phyloP scores from a whole-genome alignment of 2,329 filamentous ascomycete species.

The Neoscytalidium dimidiatum region DNA sequence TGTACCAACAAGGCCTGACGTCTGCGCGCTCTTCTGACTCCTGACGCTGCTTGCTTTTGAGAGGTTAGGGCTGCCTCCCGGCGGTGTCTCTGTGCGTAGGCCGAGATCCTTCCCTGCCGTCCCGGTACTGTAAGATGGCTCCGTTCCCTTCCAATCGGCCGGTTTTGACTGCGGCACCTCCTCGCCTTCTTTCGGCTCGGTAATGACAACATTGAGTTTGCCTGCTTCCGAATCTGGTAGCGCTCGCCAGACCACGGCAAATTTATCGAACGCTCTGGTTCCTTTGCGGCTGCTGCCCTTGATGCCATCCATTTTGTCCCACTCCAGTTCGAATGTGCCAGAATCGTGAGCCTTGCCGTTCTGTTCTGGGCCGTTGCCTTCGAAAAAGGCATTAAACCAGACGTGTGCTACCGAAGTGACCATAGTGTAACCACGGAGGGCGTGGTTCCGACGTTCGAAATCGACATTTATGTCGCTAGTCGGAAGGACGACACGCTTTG shows the following conservation, averaged over 20 bases:
- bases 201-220: conserved; percentile 52
- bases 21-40: conserved; percentile 37
- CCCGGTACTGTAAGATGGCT: conserved; percentile 23
- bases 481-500: conserved; percentile 67
- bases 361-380: conserved; percentile 74
- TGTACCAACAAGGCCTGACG: conserved; percentile 32
- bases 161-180: conserved; percentile 69
- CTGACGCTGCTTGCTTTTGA: conserved; percentile 73
- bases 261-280: conserved; percentile 74
- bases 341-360: conserved; percentile 66
- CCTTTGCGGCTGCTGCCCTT: conserved; percentile 87
- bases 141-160: conserved; percentile 73
- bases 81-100: conserved; percentile 62
- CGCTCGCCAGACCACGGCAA: conserved; percentile 81
- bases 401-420: conserved; percentile 92
- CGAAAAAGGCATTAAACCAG: conserved; percentile 96
- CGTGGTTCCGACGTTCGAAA: conserved; percentile 81
- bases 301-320: conserved; percentile 87
- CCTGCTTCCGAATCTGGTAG: conserved; percentile 34
- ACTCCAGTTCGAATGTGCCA: conserved; percentile 71
- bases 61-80: conserved; percentile 54
- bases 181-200: conserved; percentile 66
- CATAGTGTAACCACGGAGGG: conserved; percentile 76
- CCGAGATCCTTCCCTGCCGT: conserved; percentile 64
- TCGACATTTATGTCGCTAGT: conserved; percentile 89